These are phyloP conservation scores for Nakaseomyces delphensis DNA, from an alignment of 1,139 yeast genomes.

Conservation along the genomic window DNA sequence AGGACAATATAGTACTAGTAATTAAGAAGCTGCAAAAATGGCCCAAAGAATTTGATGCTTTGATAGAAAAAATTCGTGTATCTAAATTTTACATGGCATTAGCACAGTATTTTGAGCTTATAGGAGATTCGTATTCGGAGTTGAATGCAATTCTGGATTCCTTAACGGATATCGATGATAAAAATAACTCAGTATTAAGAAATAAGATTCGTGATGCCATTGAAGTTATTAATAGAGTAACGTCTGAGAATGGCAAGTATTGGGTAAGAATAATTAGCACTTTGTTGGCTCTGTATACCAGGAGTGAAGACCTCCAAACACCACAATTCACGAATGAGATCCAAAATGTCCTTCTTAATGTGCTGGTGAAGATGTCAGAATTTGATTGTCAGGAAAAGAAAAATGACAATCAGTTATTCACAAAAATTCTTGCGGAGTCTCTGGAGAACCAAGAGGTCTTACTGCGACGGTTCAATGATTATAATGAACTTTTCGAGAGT, in stretches of 20 bases:
- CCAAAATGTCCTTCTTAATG: neutral
- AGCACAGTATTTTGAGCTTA: neutral
- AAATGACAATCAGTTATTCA: constrained; percentile 9
- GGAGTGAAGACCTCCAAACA: neutral
- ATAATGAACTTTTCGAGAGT: constrained; percentile 17
- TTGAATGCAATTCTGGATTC: neutral
- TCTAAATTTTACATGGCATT: neutral
- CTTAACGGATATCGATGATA: neutral
- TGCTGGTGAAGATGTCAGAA: constrained; percentile 3
- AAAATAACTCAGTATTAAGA: neutral
- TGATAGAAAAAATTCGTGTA: neutral
- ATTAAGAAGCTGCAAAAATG: constrained; percentile 15
- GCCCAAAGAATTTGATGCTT: constrained; percentile 10
- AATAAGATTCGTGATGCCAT: neutral
- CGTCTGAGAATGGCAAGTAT: neutral
- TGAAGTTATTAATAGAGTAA: neutral
- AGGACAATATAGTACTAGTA: constrained; percentile 11
- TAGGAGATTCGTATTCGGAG: neutral
- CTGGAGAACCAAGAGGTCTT: constrained; percentile 24
- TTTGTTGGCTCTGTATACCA: neutral
- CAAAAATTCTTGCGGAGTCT: constrained; percentile 20
- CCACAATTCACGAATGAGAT: neutral
- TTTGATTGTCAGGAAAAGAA: too few species aligned
- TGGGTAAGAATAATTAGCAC: neutral
- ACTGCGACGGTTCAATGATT: constrained; percentile 18